A percentile compares a stretch with the other conserved stretches of the same genome.
These are phyloP conservation scores for Gossypium gossypioides DNA, from an alignment of 441 rosid species.

Conservation along the genomic window DNA sequence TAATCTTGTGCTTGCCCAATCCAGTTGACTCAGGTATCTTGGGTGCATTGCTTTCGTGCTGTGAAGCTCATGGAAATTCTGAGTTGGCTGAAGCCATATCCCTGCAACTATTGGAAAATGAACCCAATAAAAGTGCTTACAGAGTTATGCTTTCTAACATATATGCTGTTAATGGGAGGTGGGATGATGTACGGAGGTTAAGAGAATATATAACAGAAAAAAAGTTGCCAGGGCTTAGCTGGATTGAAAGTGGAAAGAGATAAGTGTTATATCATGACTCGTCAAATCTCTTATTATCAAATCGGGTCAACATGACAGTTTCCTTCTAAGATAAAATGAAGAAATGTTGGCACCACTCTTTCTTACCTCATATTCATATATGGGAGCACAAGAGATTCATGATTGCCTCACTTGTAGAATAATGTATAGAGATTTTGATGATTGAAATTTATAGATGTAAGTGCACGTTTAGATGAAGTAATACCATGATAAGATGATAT, in stretches of 20 bases:
- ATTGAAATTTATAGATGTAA: too few relatives aligned
- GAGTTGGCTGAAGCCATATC: constrained; percentile 59
- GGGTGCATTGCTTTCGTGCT: constrained; percentile 77
- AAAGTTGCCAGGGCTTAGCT: constrained; percentile 58
- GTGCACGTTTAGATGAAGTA: too few relatives aligned
- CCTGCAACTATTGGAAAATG: constrained; percentile 36
- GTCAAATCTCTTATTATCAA: constrained; percentile 11
- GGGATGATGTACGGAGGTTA: constrained; percentile 55
- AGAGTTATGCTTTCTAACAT: constrained; percentile 70
- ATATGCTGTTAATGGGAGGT: constrained; percentile 65
- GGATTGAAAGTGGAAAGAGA: constrained; percentile 22
- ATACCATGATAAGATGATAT: too few relatives aligned
- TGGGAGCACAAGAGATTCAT: not conserved
- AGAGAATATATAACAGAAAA: constrained; percentile 35
- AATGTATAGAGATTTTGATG: not conserved
- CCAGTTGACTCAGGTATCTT: constrained; percentile 71
- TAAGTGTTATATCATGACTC: not conserved
- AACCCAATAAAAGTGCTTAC: constrained; percentile 41
- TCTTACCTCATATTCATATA: not conserved
- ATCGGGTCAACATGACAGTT: constrained; percentile 1
- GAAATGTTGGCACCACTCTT: not conserved
- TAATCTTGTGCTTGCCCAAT: constrained; percentile 41
- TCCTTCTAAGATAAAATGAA: not conserved
- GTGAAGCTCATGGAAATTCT: constrained; percentile 42
- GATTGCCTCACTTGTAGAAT: not conserved